Base-by-base conservation (phyloP, 179 eudicot species). In the Spinacia oleracea region DNA sequence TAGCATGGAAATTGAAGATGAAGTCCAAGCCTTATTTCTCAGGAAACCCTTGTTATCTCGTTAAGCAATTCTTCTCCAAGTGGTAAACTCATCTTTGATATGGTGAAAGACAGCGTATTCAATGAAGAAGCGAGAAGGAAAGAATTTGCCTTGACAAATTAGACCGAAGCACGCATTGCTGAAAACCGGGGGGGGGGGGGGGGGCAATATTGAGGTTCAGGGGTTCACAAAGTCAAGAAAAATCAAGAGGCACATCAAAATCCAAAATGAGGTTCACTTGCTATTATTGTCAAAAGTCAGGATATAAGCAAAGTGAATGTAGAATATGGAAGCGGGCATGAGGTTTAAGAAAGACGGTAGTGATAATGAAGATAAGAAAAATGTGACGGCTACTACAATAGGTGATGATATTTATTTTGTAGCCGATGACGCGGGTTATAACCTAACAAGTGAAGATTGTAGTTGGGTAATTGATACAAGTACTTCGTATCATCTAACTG, bases 121-220 rank as follows among this genome's bases (percentile, higher is more conserved):
- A 69, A 69, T 69, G 51, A 69, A 69, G 72, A 69, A 38, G 32
- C 72, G 1, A 67, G 71, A 10, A 67, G 71, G 1, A 69, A 42
- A 43, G 72, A 69, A 0, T 20, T 69, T 42, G 9, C 67, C 38
- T 63, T 0, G 14, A 31, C 40, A 0, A 63, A 14, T 63, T 6
- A 29, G 14, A 27, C 31, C 1, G 31, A 69, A n/a, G 32, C 51
- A 9, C 27, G 42, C 18, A 29, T 69, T n/a, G 32, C 23, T 9
- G 72, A 69, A 69, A 69, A 16, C 23, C 6, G 21, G 14, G 67
- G 38, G 40, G 31, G 67, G n/a, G n/a, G n/a, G n/a, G n/a, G n/a
- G n/a, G n/a, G n/a, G n/a, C n/a, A n/a, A n/a, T n/a, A n/a, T n/a
- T n/a, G n/a, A n/a, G n/a, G n/a, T n/a, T n/a, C n/a, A n/a, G n/a